Conservation (phyloP, 345 rosid genomes). For the Limnanthes douglasii region DNA sequence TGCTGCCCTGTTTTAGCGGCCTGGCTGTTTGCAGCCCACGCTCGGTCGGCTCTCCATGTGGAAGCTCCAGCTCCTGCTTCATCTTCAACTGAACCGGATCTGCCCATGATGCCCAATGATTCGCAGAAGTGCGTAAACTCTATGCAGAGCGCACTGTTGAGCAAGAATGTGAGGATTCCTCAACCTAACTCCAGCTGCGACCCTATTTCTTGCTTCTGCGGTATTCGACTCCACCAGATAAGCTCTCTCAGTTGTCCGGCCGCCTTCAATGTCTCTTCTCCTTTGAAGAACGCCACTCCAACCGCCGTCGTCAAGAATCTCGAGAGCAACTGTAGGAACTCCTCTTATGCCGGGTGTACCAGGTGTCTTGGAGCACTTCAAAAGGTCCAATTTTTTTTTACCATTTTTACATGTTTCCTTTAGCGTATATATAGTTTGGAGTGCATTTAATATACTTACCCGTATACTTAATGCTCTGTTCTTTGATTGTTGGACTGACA, state of each 20-base stretch:
- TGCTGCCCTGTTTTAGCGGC: slow-evolving; percentile 96
- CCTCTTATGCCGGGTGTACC: slow-evolving; percentile 88
- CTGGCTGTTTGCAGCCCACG: slow-evolving; percentile 96
- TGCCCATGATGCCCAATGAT: slow-evolving; percentile 92
- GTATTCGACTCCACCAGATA: slow-evolving; percentile 91
- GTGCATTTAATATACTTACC: slow-evolving; percentile 14
- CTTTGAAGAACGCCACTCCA: slow-evolving; percentile 62
- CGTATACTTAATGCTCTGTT: no score
- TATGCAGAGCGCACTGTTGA: slow-evolving; percentile 57
- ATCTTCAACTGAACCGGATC: slow-evolving; percentile 28
- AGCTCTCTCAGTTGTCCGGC: slow-evolving; percentile 93
- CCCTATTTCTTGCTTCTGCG: slow-evolving; percentile 79
- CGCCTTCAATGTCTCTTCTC: slow-evolving; percentile 64
- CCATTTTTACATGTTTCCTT: no score
- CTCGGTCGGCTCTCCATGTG: slow-evolving; percentile 68
- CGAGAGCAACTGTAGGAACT: slow-evolving; percentile 81
- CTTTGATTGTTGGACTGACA: not conserved
- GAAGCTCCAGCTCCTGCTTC: slow-evolving; percentile 43
- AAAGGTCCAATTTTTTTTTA: slow-evolving; percentile 31
- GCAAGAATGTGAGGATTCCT: slow-evolving; percentile 64
- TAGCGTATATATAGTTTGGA: no score
- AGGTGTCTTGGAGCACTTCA: slow-evolving; percentile 91
- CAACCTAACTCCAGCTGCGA: slow-evolving; percentile 87
- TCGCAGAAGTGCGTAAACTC: slow-evolving; percentile 94
- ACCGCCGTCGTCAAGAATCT: slow-evolving; percentile 76